Evolutionary conservation across 1,284 basidiomycete genomes (phyloP).

Genomic region (Boletus semigastroideus): DNA sequence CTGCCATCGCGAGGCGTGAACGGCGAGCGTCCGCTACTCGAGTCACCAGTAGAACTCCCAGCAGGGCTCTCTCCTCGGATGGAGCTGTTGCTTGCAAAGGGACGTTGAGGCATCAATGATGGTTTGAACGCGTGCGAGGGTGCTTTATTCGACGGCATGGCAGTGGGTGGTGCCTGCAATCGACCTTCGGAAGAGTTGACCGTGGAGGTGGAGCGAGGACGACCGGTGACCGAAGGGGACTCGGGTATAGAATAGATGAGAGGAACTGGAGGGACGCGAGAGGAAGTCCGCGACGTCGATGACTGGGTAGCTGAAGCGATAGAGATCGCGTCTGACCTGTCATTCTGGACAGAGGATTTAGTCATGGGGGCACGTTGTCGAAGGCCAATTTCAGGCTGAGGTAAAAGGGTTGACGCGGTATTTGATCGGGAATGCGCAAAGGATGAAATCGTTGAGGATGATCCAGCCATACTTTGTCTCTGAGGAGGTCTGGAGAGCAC

Average conservation of each 20-base stretch:
- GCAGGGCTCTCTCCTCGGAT: constrained; percentile 61
- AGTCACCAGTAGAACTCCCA: constrained; percentile 72
- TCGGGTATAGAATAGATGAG: constrained; percentile 35
- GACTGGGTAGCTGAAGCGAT: constrained; percentile 23
- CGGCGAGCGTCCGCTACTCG: constrained; percentile 68
- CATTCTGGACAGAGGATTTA: constrained; percentile 12
- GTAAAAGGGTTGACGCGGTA: background rate
- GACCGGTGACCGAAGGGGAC: constrained; percentile 31
- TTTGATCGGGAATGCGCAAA: constrained; percentile 6
- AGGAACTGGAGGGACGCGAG: constrained; percentile 31
- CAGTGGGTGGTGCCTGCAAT: constrained; percentile 5
- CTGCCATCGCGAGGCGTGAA: constrained; percentile 74
- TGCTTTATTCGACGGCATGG: constrained; percentile 7
- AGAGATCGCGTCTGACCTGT: constrained; percentile 30
- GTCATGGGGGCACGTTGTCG: constrained; percentile 16
- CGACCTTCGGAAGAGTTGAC: constrained; percentile 11
- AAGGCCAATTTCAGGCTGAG: constrained; percentile 14
- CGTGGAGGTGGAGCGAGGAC: constrained; percentile 15
- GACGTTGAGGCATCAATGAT: constrained; percentile 34
- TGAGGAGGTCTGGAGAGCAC: constrained; percentile 63
- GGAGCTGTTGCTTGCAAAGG: constrained; percentile 45
- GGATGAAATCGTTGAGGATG: constrained; percentile 9
- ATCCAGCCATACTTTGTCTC: constrained; percentile 25
- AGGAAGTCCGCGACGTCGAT: constrained; percentile 22
- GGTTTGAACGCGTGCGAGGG: constrained; percentile 10